phyloP scores from a whole-genome alignment of 2,329 filamentous ascomycete genomes.

The Metarhizium sp. region DNA sequence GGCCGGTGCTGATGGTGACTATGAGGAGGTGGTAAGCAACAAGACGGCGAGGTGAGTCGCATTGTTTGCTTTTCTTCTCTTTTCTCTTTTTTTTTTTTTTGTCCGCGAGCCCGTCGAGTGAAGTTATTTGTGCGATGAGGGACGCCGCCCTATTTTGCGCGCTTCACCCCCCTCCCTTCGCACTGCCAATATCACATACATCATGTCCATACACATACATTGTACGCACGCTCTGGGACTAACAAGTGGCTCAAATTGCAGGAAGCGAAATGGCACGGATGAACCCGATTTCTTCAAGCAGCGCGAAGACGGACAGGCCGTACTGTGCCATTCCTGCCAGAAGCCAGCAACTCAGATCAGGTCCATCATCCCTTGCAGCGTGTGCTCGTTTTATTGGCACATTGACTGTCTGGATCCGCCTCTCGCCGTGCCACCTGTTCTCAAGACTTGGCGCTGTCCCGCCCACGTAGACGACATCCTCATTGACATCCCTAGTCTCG shows the following conservation, averaged over 20 bases:
- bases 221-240: neutral
- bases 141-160: too few relatives aligned
- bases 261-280: slow-evolving; percentile 47
- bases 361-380: slow-evolving; percentile 78
- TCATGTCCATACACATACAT: too few relatives aligned
- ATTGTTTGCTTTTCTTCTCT: neutral
- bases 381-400: slow-evolving; percentile 78
- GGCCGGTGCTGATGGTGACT: slow-evolving; percentile 69
- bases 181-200: too few relatives aligned
- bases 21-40: slow-evolving; percentile 55
- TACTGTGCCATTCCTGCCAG: slow-evolving; percentile 71
- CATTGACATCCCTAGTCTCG: slow-evolving; percentile 45
- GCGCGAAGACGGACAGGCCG: slow-evolving; percentile 65
- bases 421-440: slow-evolving; percentile 64
- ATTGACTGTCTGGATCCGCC: slow-evolving; percentile 86
- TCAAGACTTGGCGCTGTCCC: slow-evolving; percentile 80
- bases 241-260: slow-evolving; percentile 13
- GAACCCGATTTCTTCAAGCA: slow-evolving; percentile 61
- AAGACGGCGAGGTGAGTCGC: slow-evolving; percentile 55
- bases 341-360: slow-evolving; percentile 49
- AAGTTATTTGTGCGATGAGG: too few relatives aligned
- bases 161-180: too few relatives aligned
- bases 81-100: too few relatives aligned
- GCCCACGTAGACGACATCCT: slow-evolving; percentile 75
- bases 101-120: too few relatives aligned